A percentile compares a stretch with the other conserved stretches of the same genome.
These are phyloP conservation scores for Salix brachista DNA, from an alignment of 345 rosid genomes.

Conservation along the genomic window DNA sequence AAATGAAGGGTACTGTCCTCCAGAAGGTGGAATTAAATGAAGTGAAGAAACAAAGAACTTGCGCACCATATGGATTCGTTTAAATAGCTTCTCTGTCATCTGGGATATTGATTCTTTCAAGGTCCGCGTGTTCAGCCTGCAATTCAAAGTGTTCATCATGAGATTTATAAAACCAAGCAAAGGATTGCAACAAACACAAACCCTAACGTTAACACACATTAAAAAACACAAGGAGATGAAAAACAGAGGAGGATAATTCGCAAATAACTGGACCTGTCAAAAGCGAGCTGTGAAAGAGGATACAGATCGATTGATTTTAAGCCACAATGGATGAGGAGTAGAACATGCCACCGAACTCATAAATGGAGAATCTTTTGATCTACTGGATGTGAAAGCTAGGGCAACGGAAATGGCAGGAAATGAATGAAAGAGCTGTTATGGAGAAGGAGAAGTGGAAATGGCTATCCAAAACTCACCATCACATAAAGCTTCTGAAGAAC, in stretches of 20 bases:
- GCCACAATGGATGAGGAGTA: background rate
- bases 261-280: background rate
- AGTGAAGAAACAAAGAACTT: too few relatives aligned
- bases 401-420: background rate
- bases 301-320: background rate
- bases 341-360: slow-evolving; percentile 2
- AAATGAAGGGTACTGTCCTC: background rate
- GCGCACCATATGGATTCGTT: background rate
- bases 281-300: background rate
- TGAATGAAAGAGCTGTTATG: background rate
- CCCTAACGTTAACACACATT: background rate
- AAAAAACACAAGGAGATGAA: background rate
- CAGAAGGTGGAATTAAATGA: too few relatives aligned
- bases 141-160: background rate
- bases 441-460: background rate
- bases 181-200: background rate
- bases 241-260: background rate
- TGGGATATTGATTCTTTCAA: background rate
- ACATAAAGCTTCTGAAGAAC: slow-evolving; percentile 17
- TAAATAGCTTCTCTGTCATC: background rate
- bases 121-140: background rate
- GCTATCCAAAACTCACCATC: slow-evolving; percentile 36
- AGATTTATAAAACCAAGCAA: background rate
- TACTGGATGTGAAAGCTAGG: slow-evolving; percentile 5
- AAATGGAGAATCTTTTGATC: background rate